Base-by-base conservation (phyloP, 371 early-diverging fungal genomes). In the Smittium mucronatum region DNA sequence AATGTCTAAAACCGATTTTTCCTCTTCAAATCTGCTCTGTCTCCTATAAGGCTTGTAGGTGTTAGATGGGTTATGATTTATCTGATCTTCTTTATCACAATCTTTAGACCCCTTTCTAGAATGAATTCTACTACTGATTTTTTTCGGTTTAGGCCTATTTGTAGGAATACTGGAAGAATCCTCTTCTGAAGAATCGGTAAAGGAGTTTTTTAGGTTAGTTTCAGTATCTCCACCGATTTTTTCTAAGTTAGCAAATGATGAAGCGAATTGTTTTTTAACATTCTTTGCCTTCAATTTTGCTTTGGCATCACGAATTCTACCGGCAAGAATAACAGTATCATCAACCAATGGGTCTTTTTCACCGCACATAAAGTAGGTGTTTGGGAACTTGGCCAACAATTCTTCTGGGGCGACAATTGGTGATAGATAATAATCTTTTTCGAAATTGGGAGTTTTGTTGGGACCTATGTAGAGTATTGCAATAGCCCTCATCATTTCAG, bases 261-360 rank as follows among this genome's bases (percentile, higher is more conserved):
- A 15, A 17, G n/a, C n/a, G 16, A 61, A 61, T 5, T 65, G 2
- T 36, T 65, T 65, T n/a, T 21, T 25, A 31, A 65, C 25, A 65
- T 34, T 25, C n/a, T 65, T 32, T 31, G 65, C 65, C n/a, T 33
- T 65, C 2, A 65, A 11, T 33, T 65, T 65, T 26, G 65, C 65
- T 65, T 88, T 89, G 34, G 93, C 93, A 35, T 87, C 85, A 59
- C 95, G 87, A 36, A 95, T 78, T 17, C 93, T 86, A 5, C 89
- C 93, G 25, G 93, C 94, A 75, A 96, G 89, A 29, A 95, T 81
- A 21, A 96, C 88, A 0, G 95, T 91, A 75, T 97, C 98, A 76
- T 97, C 98, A 0, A 95, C 92, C 30, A 97, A 82, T 0, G 98
- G 98, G 76, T 97, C 98, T 70, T 90, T 90, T 72, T 96, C 97